Evolutionary conservation across 495 filamentous ascomycete genomes (phyloP).

Genomic region (Penicillium simplicissimum): DNA sequence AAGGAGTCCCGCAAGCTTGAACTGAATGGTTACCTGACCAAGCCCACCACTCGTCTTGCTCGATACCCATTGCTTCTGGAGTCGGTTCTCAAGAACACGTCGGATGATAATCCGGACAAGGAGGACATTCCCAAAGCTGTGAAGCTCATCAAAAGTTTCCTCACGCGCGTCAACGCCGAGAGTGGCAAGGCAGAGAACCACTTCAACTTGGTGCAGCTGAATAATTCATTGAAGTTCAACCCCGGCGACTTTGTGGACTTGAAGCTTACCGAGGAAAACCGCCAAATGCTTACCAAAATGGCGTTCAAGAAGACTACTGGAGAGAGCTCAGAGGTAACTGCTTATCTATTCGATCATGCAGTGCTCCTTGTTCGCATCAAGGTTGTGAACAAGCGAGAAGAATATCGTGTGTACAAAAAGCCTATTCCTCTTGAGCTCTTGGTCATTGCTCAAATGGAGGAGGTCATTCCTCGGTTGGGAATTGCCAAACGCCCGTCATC

Average conservation of each 20-base stretch:
- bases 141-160: constrained; percentile 77
- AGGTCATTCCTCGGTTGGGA: constrained; percentile 79
- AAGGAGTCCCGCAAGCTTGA: constrained; percentile 97
- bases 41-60: constrained; percentile 94
- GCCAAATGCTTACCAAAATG: constrained; percentile 91
- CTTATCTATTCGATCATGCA: constrained; percentile 95
- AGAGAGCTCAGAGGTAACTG: constrained; percentile 85
- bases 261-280: constrained; percentile 90
- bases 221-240: constrained; percentile 83
- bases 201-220: constrained; percentile 90
- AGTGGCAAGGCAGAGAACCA: constrained; percentile 97
- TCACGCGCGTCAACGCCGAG: constrained; percentile 87
- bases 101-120: constrained; percentile 83
- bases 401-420: constrained; percentile 90
- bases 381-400: constrained; percentile 86
- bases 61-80: constrained; percentile 95
- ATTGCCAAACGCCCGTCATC: constrained; percentile 86
- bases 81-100: constrained; percentile 83
- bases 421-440: constrained; percentile 94
- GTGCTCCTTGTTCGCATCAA: constrained; percentile 87
- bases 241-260: constrained; percentile 88
- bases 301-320: constrained; percentile 88
- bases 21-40: constrained; percentile 96
- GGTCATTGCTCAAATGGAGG: constrained; percentile 94
- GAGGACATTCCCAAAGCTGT: constrained; percentile 89